Evolutionary conservation across 805 yeast genomes (phyloP), one percentile per base, ranked within the genome.

Genomic region (Brettanomyces anomalus): DNA sequence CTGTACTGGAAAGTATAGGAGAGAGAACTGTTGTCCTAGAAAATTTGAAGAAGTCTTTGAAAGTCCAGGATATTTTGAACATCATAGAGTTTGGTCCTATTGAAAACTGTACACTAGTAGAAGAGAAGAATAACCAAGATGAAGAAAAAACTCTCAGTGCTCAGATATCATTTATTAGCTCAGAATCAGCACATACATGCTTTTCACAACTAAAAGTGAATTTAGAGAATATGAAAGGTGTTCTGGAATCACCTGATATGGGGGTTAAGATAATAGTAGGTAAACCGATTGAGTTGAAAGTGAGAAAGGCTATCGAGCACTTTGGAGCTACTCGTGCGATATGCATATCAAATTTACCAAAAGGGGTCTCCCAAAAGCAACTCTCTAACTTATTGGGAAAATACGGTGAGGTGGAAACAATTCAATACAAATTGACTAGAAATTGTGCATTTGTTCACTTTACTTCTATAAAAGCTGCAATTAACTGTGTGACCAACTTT

Each of bases 71-170:
- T 4, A 40, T 58, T 10, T 56, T 77, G 36, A 68, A 74, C 37
- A 58, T 63, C 28, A 66, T 80, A 8, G 74, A 73, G 36, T 68
- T 56, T 54, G 85, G 84, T 3, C 83, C 85, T 1, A 68, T 81
- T 31, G 88, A 81, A 56, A 74, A 74, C 50, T 68, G 77, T 46
- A 68, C 70, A 15, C 11, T 39, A 26, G 20, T 8, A 13, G 10
- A 35, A 8, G 18, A 15, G 3, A 18, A 35, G n/a, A 14, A 7
- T 3, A 20, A 14, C 43, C 55, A 74, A 44, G 61, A 56, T 15
- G 8, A 31, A 1, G 31, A 24, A 7, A 38, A 33, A 17, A 14
- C 15, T 14, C 13, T 28, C 17, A 13, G 20, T n/a, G 39, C 46
- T 1, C 36, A 37, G 3, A 13, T 61, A 0, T 52, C 63, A 8